Conservation (phyloP, 257 asterid species). For the Misopates orontium region DNA sequence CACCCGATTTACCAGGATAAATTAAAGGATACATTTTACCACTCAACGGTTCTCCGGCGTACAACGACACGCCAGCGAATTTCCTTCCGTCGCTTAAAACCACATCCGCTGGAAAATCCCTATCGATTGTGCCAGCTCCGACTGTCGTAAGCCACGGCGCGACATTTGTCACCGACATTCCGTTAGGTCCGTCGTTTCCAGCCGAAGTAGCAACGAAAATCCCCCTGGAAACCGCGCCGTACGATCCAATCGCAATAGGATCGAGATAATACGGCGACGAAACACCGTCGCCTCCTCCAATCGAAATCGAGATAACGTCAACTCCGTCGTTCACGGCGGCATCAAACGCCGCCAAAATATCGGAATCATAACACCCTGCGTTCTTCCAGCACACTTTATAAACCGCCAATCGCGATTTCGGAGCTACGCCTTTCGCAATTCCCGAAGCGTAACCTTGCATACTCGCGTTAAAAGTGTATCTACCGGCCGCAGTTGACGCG, state of each 20-base stretch:
- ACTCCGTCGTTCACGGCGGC: slow-evolving; percentile 91
- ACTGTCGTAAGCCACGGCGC: slow-evolving; percentile 44
- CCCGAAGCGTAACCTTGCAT: slow-evolving; percentile 95
- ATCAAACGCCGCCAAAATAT: slow-evolving; percentile 92
- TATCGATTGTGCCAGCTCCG: slow-evolving; percentile 37
- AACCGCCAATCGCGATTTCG: slow-evolving; percentile 84
- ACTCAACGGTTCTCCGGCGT: slow-evolving; percentile 1
- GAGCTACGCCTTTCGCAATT: slow-evolving; percentile 95
- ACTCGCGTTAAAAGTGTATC: slow-evolving; percentile 73
- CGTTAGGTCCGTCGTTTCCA: slow-evolving; percentile 27
- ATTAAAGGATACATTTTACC: slow-evolving; percentile 17
- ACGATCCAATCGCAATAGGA: slow-evolving; percentile 26
- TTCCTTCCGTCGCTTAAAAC: slow-evolving; percentile 23
- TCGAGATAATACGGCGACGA: slow-evolving; percentile 86
- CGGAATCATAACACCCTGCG: slow-evolving; percentile 96
- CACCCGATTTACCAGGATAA: slow-evolving; percentile 18
- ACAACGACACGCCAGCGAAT: slow-evolving; percentile 22
- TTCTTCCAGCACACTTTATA: slow-evolving; percentile 95
- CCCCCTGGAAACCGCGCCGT: slow-evolving; percentile 31
- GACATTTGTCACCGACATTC: background rate
- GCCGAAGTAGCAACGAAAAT: slow-evolving; percentile 35
- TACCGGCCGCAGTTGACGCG: slow-evolving; percentile 95
- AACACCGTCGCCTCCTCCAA: slow-evolving; percentile 94
- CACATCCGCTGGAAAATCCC: slow-evolving; percentile 25
- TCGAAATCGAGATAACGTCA: slow-evolving; percentile 85